Evolutionary conservation across 176 grass and related monocot species (phyloP), one percentile per base, ranked within the genome.

Genomic region (Canna indica): DNA sequence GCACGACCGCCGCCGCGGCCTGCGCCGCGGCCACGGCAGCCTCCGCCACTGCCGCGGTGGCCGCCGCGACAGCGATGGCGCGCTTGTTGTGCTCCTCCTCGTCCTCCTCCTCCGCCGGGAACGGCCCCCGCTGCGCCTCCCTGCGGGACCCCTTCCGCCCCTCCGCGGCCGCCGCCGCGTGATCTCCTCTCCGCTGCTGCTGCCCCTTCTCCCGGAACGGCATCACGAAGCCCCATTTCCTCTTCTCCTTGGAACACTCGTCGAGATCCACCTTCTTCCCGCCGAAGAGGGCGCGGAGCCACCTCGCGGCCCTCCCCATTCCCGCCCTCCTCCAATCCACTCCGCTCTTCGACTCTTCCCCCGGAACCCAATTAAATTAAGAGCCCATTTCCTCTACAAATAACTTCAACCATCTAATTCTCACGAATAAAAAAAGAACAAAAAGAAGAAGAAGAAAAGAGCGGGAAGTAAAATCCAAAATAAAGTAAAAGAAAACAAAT

Each of bases 11-110:
- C 0, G 88, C 92, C 0, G 92, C 92, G 0, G 92, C 88, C 79
- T 91, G 92, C 5, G 92, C 92, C 3, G 92, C 86, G 0, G 88
- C 92, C 4, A 91, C 88, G 3, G 92, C 92, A 0, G 88, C 92
- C 74, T 91, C 92, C 1, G 92, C 92, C 36, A 91, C 88, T 0
- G 67, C 67, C 25, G 67, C 67, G 25, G 67, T 70, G 5, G 67
- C 67, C 27, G 67, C 67, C 3, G 67, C 67, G 25, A 70, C 67
- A 24, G 67, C 67, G 26, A 70, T 70, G 9, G 67, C 67, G 18
- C 41, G 67, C 67, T 70, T 70, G 42, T 47, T 70, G n/a, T 70
- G 67, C 25, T 70, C 42, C 67, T 70, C 67, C 67, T 70, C 38
- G 13, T 48, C 39, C 22, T 67, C 64, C 34, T 12, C 36, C 35